These are phyloP conservation scores for Bruguiera hainesii DNA, from an alignment of 441 rosid species.

Conservation along the genomic window DNA sequence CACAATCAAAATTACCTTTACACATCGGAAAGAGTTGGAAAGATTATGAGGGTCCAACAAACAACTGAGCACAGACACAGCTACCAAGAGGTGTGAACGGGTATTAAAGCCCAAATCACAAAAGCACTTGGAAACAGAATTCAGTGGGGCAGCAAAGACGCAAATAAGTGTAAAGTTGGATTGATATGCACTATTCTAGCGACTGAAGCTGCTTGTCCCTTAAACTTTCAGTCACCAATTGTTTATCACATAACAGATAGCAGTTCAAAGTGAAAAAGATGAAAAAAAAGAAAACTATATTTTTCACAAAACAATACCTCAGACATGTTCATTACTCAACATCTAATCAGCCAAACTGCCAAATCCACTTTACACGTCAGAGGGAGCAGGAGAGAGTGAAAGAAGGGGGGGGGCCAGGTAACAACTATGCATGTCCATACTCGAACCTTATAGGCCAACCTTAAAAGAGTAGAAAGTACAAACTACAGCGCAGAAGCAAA, in stretches of 20 bases:
- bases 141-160: too few species aligned
- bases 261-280: too few species aligned
- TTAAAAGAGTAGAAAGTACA: constrained; percentile 9
- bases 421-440: constrained; percentile 1
- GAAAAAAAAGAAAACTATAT: too few species aligned
- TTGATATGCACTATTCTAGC: too few species aligned
- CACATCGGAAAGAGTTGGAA: constrained; percentile 13
- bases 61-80: neutral
- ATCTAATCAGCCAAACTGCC: neutral
- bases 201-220: too few species aligned
- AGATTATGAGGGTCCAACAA: constrained; percentile 9
- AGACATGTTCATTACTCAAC: too few species aligned
- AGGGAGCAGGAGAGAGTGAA: neutral
- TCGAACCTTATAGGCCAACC: neutral
- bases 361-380: constrained; percentile 21
- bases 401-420: constrained; percentile 8
- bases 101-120: neutral
- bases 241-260: too few species aligned
- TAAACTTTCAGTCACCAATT: too few species aligned
- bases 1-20: constrained; percentile 12
- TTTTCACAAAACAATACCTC: too few species aligned
- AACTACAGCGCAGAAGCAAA: neutral
- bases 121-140: neutral
- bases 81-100: neutral
- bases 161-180: too few species aligned